These are phyloP conservation scores for Aspergillus tubingensis DNA, from an alignment of 2,329 filamentous ascomycete genomes.

Conservation along the genomic window DNA sequence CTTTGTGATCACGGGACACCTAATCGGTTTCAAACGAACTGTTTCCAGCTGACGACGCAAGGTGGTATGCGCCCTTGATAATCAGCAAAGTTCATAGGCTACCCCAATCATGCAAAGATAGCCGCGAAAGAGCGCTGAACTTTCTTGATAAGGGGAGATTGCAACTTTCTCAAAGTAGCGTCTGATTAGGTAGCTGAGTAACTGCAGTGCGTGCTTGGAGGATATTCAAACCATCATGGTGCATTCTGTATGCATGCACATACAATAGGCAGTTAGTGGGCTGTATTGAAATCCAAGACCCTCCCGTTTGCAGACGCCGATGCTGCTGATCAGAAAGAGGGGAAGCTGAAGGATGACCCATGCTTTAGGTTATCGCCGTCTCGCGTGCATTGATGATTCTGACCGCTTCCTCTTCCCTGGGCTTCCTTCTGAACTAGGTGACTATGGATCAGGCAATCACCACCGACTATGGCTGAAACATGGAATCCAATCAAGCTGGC, in stretches of 20 bases:
- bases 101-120: neutral
- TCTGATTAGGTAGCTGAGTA: neutral
- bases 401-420: slow-evolving; percentile 11
- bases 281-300: neutral
- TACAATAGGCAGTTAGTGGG: neutral
- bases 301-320: slow-evolving; percentile 5
- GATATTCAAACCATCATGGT: neutral
- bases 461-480: slow-evolving; percentile 11
- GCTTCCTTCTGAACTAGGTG: neutral
- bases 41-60: slow-evolving; percentile 18
- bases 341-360: neutral
- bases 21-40: neutral
- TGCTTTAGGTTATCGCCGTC: slow-evolving; percentile 18
- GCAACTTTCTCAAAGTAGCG: neutral
- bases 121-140: neutral
- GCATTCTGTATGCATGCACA: slow-evolving; percentile 7
- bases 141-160: slow-evolving; percentile 2
- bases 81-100: neutral
- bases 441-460: slow-evolving; percentile 9
- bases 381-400: slow-evolving; percentile 17
- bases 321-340: slow-evolving; percentile 10
- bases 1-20: neutral
- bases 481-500: slow-evolving; percentile 14
- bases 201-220: neutral
- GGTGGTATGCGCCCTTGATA: slow-evolving; percentile 2